Base-by-base conservation (phyloP, 2,329 filamentous ascomycete genomes). In the Mycosphaerella sp. region DNA sequence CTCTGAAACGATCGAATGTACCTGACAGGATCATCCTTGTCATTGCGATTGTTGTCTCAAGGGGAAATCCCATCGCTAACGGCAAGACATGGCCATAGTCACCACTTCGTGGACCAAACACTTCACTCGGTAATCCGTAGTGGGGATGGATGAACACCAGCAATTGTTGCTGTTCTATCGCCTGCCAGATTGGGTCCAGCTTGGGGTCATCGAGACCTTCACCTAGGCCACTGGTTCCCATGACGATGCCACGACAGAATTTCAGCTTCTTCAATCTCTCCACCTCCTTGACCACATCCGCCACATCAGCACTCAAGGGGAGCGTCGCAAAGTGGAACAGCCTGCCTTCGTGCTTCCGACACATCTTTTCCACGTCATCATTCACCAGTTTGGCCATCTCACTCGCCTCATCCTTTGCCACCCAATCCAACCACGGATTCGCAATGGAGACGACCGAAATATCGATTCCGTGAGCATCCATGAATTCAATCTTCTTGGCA, bases 391-490 rank as follows among this genome's bases (percentile, higher is more conserved):
- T 66, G 0, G 89, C 89, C 46, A 84, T 82, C 31, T 72, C 68
- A 1, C 79, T 80, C 0, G 87, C 86, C 60, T 85, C 80, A 3
- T 74, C 69, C 0, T 81, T 68, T 0, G 76, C 71, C 0, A 95
- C 73, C 67, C 95, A 96, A 71, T 96, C 91, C 2, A 96, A 79
- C 91, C 91, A 96, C 0, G 91, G 91, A 67, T 96, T 96, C 11
- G 91, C 91, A 21, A 95, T 82, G 0, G 88, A 93, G 59, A 96
- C 83, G 48, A 95, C 87, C 1, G 87, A 93, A 59, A 86, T 83
- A 70, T 86, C 80, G 68, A 96, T 95, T 50, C 75, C 75, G 72
- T 96, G 91, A 12, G 78, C 80, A 69, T 89, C 79, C 91, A 96
- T 96, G 73, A 96, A 95, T 46, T 82, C 78, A 11, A 95, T 78